Evolutionary conservation across 2,329 filamentous ascomycete species (phyloP), one percentile per base, ranked within the genome.

Genomic region (Botrytis medusae): DNA sequence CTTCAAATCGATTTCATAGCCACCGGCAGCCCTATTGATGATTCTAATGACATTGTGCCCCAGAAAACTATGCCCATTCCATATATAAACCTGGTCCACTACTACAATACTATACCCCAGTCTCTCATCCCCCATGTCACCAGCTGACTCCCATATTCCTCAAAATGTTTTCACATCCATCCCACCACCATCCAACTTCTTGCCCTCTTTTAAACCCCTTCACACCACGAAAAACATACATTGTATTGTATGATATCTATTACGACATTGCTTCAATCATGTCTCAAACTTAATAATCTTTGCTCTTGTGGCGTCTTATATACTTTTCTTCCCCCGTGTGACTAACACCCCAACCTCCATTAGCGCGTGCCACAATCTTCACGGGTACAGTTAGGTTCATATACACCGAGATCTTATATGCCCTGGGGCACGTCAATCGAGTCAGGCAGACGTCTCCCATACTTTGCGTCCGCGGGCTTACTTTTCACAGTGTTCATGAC

Each of bases 351-450:
- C 69, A 75, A 76, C 40, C 70, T 44, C 44, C 73, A 71, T 74
- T 62, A 44, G 75, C 78, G 77, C 75, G 77, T 78, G 77, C 77
- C 76, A 77, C 74, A 71, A 68, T 18, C 57, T 57, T 71, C 69
- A 71, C 69, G 69, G 62, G 69, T 71, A 71, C 69, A 71, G 29
- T 64, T 37, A 65, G 40, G 54, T 48, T 64, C 34, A 65, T 12
- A 70, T 46, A 70, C 48, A 69, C 65, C 65, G 65, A 69, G 22
- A 57, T 25, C 18, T 42, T 59, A 57, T 69, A 69, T 69, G 65
- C 48, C 69, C 59, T 37, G 25, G 37, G 37, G 22, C 54, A 40
- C 57, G 34, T 37, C 57, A 63, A 71, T 62, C 40, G 22, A 48
- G 69, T 71, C 69, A 71, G 69, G 54, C 69, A 64, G 69, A 63